A percentile compares a stretch with the other conserved stretches of the same genome.
phyloP scores from a whole-genome alignment of 345 rosid species.

The Punica granatum region DNA sequence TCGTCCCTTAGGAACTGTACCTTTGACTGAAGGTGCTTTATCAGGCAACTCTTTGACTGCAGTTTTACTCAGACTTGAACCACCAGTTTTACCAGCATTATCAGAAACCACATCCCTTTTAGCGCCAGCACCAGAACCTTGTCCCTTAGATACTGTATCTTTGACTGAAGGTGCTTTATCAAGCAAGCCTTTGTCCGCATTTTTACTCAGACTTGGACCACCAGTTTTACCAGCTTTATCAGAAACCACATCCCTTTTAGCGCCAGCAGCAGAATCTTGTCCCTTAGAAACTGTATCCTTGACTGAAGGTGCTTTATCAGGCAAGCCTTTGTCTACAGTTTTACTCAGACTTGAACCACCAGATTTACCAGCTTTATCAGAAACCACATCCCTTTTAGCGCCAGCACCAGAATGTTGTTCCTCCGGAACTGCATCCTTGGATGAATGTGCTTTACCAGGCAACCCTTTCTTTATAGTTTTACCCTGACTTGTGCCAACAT shows the following conservation, averaged over 20 bases:
- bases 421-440: constrained; percentile 18
- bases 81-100: constrained; percentile 23
- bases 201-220: constrained; percentile 10
- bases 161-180: constrained; percentile 16
- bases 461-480: background rate
- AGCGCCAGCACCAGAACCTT: constrained; percentile 10
- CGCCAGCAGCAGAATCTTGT: constrained; percentile 7
- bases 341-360: constrained; percentile 8
- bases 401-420: constrained; percentile 6
- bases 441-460: constrained; percentile 10
- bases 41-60: background rate
- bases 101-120: constrained; percentile 17
- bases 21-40: constrained; percentile 25
- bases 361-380: constrained; percentile 23
- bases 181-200: background rate
- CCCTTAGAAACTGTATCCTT: constrained; percentile 21
- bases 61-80: constrained; percentile 9
- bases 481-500: constrained; percentile 15
- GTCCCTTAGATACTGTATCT: constrained; percentile 12
- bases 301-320: constrained; percentile 15
- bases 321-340: background rate
- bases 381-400: constrained; percentile 17
- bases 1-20: constrained; percentile 13
- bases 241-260: constrained; percentile 20
- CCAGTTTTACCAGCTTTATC: constrained; percentile 25